These are phyloP conservation scores for Begonia loranthoides DNA, from an alignment of 306 rosid species.

Conservation along the genomic window DNA sequence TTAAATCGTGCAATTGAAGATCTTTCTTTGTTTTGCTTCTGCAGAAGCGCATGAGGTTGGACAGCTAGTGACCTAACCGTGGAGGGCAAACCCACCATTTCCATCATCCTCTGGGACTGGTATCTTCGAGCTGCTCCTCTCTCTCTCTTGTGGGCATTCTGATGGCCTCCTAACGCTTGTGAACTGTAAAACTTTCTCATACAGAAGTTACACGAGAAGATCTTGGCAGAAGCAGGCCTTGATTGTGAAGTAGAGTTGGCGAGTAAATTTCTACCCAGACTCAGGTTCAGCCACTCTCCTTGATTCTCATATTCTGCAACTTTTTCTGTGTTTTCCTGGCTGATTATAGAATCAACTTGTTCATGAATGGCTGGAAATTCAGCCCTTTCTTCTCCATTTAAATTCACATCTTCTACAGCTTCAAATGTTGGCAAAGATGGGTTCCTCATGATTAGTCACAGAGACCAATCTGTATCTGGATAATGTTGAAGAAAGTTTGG, in stretches of 20 bases:
- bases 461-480: background rate
- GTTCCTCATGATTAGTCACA: background rate
- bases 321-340: background rate
- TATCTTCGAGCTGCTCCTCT: conserved; percentile 77
- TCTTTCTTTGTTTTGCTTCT: conserved; percentile 43
- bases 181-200: conserved; percentile 85
- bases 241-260: background rate
- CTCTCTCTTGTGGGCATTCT: conserved; percentile 89
- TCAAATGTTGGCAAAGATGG: background rate
- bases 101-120: conserved; percentile 58
- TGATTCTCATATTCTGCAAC: background rate
- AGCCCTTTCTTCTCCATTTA: background rate
- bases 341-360: too few species aligned
- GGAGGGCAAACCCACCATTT: conserved; percentile 46
- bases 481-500: background rate
- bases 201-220: conserved; percentile 84
- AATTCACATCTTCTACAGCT: background rate
- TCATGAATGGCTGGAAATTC: too few species aligned
- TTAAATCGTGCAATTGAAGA: conserved; percentile 31
- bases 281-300: background rate
- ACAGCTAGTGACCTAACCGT: conserved; percentile 43
- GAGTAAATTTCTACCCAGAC: background rate
- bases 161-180: conserved; percentile 98
- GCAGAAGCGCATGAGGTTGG: conserved; percentile 64
- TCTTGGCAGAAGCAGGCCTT: conserved; percentile 15